Evolutionary conservation across 768 basidiomycete genomes (phyloP), one percentile per base, ranked within the genome.

Genomic region (Boletus huronensis): DNA sequence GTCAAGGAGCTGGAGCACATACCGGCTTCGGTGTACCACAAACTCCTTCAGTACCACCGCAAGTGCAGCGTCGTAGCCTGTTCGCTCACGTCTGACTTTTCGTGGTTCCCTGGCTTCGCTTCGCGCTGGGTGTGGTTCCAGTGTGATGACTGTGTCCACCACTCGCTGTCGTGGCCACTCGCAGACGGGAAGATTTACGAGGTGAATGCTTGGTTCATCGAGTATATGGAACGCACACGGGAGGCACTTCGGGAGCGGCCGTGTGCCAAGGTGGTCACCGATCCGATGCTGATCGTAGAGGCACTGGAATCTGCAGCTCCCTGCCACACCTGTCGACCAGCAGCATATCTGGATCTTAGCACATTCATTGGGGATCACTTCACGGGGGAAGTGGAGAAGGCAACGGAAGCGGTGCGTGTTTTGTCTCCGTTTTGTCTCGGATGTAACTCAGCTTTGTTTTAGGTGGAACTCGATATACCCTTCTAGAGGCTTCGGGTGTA

Each of bases 101-200:
- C 70, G 50, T 73, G 70, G 71, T 72, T 73, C 58, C 73, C 65
- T 1, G 63, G 58, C 14, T 70, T 72, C 21, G 70, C 70, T 5
- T 70, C 70, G 42, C 72, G 73, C 29, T 74, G 67, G 64, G 64
- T 71, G 41, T 73, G 70, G 65, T 74, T 74, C 65, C 72, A 74
- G 54, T 74, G 71, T 14, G 73, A 74, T 10, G 69, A 70, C 34
- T 70, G 69, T n/a, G 50, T 72, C 29, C 69, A 72, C 51, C 69
- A 70, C 52, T 48, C 60, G 21, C 59, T 70, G 25, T 70, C 69
- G 29, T 70, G 70, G 69, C 69, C 69, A 26, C 63, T 70, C 36
- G 61, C 69, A 41, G 69, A 70, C 21, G 70, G 69, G 19, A 70
- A 70, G 60, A 70, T 70, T 23, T 72, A 70, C 46, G 69, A 70